Conservation (phyloP, 1,284 basidiomycete species). For the Schizophyllum amplum region DNA sequence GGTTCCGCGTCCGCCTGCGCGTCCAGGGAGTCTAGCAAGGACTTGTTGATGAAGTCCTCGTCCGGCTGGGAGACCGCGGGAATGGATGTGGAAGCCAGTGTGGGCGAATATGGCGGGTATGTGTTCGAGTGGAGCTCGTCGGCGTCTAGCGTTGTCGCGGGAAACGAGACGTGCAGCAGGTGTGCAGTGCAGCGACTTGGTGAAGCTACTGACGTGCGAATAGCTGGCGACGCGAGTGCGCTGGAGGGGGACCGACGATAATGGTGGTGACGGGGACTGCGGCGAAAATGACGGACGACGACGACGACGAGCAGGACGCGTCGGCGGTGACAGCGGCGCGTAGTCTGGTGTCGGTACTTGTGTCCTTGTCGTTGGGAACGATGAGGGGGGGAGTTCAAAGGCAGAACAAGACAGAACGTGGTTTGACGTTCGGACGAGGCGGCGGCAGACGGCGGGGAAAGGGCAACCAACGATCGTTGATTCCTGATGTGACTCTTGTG, state of each 20-base stretch:
- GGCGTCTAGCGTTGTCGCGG: not conserved
- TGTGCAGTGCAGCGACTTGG: not conserved
- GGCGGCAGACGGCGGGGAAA: not conserved
- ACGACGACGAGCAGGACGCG: not conserved
- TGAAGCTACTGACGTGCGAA: not conserved
- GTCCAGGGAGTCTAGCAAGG: constrained; percentile 70
- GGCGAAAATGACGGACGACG: not conserved
- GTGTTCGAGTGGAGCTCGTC: not conserved
- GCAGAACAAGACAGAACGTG: not conserved
- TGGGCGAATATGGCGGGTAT: not conserved
- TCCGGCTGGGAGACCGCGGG: constrained; percentile 36
- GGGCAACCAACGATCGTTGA: not conserved
- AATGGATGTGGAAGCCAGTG: constrained; percentile 20
- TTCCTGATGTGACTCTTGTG: not conserved
- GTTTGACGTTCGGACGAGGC: not conserved
- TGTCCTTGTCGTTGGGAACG: not conserved
- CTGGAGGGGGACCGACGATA: not conserved
- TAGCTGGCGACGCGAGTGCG: not conserved
- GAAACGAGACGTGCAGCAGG: not conserved
- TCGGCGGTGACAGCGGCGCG: not conserved
- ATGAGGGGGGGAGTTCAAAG: not conserved
- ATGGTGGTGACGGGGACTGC: not conserved
- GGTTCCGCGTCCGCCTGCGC: constrained; percentile 74
- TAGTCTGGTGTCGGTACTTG: not conserved
- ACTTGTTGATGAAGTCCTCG: constrained; percentile 79